Conservation (phyloP, 1,139 yeast species). For the Geotrichum candidum region DNA sequence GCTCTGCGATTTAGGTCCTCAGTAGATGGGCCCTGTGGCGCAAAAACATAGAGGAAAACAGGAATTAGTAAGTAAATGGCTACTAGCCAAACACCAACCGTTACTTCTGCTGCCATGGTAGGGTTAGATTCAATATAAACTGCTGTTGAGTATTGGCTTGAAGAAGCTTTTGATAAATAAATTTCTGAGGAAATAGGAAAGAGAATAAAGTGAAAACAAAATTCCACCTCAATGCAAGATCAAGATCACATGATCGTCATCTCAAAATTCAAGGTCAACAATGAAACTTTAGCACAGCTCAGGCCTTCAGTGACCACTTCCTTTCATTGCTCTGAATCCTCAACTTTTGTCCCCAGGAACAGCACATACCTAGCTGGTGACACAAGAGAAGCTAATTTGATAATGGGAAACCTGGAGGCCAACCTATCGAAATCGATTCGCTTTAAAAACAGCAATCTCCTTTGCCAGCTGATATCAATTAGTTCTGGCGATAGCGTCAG, state of each 20-base stretch:
- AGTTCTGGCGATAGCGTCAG: neutral
- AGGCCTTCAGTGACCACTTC: neutral
- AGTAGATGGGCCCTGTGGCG: constrained; percentile 4
- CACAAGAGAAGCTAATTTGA: neutral
- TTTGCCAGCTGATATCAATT: neutral
- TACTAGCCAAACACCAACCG: constrained; percentile 13
- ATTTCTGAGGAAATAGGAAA: neutral
- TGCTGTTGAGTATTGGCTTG: neutral
- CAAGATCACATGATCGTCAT: neutral
- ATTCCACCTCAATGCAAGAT: neutral
- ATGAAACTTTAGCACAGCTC: neutral
- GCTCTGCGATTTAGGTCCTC: constrained; percentile 32
- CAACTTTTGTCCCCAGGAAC: neutral
- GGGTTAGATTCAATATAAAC: neutral
- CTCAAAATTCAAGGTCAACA: neutral
- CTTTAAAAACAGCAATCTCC: neutral
- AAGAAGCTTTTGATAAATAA: neutral
- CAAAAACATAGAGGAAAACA: constrained; percentile 13
- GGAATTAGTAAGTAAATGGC: constrained; percentile 17
- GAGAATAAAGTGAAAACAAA: neutral
- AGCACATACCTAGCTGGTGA: neutral
- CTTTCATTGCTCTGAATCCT: neutral
- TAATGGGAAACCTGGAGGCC: neutral
- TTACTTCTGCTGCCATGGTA: constrained; percentile 3
- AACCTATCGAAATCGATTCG: neutral